Percentiles rank a stretch among this genome's conserved stretches.
Evolutionary conservation across 108 stramenopile genomes (phyloP).

Genomic region (Aurantiochytrium sp.): DNA sequence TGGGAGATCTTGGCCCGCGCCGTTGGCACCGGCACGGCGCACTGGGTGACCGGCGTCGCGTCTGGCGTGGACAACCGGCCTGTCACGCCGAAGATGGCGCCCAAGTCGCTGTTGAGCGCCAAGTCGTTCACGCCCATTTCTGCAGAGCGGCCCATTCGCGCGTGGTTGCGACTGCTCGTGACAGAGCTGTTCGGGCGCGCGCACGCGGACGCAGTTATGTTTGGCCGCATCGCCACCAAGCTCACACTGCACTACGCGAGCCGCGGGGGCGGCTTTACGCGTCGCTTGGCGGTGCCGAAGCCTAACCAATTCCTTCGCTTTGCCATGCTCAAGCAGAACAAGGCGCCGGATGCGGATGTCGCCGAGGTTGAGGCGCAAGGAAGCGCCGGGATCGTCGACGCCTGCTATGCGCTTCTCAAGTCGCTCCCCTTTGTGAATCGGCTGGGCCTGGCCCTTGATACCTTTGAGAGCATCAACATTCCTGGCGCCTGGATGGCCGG

Average conservation of each 20-base stretch:
- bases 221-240: neutral
- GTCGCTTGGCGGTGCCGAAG: neutral
- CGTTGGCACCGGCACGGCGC: neutral
- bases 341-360: neutral
- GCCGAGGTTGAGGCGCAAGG: neutral
- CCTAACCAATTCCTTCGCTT: neutral
- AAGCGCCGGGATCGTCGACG: neutral
- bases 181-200: constrained; percentile 7
- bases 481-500: neutral
- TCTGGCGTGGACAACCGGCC: neutral
- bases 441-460: neutral
- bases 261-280: neutral
- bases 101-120: constrained; percentile 2
- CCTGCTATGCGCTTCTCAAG: neutral
- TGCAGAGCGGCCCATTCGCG: no score
- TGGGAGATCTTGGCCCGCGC: neutral
- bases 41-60: neutral
- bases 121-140: neutral
- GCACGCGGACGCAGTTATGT: constrained; percentile 25
- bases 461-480: neutral
- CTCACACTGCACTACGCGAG: neutral
- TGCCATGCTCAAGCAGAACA: neutral
- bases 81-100: neutral
- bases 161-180: constrained; percentile 8
- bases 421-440: neutral